Evolutionary conservation across 2,329 filamentous ascomycete genomes (phyloP).

Genomic region (Onygena corvina): DNA sequence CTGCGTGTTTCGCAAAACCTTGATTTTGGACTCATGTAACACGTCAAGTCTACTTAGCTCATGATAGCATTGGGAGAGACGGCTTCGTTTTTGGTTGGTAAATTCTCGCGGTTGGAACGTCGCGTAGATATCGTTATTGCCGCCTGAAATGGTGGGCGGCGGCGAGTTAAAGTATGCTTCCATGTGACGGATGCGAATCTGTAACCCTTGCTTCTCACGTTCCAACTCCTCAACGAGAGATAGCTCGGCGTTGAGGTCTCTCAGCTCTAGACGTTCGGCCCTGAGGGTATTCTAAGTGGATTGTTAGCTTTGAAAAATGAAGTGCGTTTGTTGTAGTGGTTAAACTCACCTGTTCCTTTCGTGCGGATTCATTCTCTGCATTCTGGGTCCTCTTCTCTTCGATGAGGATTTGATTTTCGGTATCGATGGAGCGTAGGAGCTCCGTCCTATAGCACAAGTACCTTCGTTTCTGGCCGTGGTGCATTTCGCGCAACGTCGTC

Average conservation of each 20-base stretch:
- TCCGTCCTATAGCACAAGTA: slow-evolving; percentile 23
- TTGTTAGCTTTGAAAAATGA: not conserved
- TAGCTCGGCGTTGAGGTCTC: slow-evolving; percentile 35
- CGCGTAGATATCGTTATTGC: slow-evolving; percentile 5
- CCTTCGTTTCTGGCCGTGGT: slow-evolving; percentile 11
- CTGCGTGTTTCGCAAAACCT: slow-evolving; percentile 37
- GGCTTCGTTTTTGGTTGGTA: slow-evolving; percentile 33
- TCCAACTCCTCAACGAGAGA: slow-evolving; percentile 36
- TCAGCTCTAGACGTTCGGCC: slow-evolving; percentile 30
- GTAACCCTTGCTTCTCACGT: slow-evolving; percentile 32
- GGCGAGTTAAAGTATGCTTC: slow-evolving; percentile 34
- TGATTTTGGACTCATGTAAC: slow-evolving; percentile 35
- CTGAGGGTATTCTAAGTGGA: slow-evolving; percentile 26
- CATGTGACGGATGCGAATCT: slow-evolving; percentile 38
- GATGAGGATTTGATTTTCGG: slow-evolving; percentile 23
- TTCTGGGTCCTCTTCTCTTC: slow-evolving; percentile 23
- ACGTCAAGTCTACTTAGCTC: slow-evolving; percentile 34
- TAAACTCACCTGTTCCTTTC: slow-evolving; percentile 29
- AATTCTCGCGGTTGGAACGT: slow-evolving; percentile 24
- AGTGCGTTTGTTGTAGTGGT: not conserved
- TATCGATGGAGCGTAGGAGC: slow-evolving; percentile 22
- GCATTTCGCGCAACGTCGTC: slow-evolving; percentile 9
- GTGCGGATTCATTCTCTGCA: slow-evolving; percentile 25
- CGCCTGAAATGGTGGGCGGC: slow-evolving; percentile 12
- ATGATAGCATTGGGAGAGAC: slow-evolving; percentile 35